Percentiles rank a stretch among this genome's conserved stretches.
phyloP scores from a whole-genome alignment of 495 filamentous ascomycete genomes.

The Aspergillus sclerotioniger region DNA sequence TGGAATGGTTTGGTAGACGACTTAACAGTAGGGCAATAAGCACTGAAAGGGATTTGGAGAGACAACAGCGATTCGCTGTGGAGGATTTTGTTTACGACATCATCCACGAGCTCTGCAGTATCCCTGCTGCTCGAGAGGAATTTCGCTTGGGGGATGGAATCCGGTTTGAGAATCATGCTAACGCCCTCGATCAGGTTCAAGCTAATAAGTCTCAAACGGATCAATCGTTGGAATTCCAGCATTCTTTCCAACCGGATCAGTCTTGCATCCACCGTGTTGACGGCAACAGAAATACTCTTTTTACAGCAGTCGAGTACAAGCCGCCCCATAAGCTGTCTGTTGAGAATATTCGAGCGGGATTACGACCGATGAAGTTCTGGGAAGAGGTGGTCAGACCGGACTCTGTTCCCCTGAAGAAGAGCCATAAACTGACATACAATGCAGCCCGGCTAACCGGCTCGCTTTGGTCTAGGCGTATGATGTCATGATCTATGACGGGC shows the following conservation, averaged over 20 bases:
- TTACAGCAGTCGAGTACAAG: constrained; percentile 38
- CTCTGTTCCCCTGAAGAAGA: constrained; percentile 14
- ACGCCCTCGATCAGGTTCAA: constrained; percentile 20
- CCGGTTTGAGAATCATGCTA: constrained; percentile 30
- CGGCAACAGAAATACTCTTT: constrained; percentile 20
- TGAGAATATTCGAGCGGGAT: constrained; percentile 28
- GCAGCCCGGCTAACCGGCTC: constrained; percentile 14
- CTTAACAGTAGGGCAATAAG: constrained; percentile 24
- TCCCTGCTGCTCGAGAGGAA: constrained; percentile 26
- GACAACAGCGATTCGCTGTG: constrained; percentile 29
- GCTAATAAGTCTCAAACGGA: not conserved
- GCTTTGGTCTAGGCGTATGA: constrained; percentile 23
- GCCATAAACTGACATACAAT: constrained; percentile 25
- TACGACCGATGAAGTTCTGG: constrained; percentile 28
- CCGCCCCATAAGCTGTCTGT: constrained; percentile 36
- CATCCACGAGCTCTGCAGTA: constrained; percentile 25
- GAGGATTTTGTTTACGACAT: constrained; percentile 32
- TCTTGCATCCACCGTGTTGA: constrained; percentile 28
- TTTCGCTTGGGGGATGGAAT: constrained; percentile 29
- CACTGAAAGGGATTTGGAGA: constrained; percentile 31
- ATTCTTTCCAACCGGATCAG: constrained; percentile 21
- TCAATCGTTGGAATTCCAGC: constrained; percentile 7
- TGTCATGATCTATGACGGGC: constrained; percentile 30
- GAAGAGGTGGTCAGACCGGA: constrained; percentile 20
- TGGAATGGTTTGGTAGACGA: constrained; percentile 14